Conservation (phyloP, 2,329 filamentous ascomycete species). For the Torrubiellomyces zombiae region DNA sequence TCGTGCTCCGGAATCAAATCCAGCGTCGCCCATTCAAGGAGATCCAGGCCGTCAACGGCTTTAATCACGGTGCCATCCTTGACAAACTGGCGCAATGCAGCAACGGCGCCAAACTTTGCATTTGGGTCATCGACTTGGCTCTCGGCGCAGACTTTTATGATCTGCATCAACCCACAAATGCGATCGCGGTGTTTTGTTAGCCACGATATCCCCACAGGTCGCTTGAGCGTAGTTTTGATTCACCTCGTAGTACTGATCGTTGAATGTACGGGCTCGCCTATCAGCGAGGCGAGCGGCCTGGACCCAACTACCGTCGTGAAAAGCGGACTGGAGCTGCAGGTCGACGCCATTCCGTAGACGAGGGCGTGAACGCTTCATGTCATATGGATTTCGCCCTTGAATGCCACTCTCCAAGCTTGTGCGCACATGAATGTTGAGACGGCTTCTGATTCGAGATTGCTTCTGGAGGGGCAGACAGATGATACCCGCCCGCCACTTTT, state of each 20-base stretch:
- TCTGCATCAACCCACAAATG: conserved; percentile 17
- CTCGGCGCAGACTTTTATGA: conserved; percentile 32
- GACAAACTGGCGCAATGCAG: conserved; percentile 27
- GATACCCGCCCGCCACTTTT: no score
- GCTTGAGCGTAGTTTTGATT: conserved; percentile 4
- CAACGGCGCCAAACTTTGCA: conserved; percentile 26
- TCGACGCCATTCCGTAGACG: conserved; percentile 32
- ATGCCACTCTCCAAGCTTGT: no score
- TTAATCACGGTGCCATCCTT: conserved; percentile 27
- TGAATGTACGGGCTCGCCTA: conserved; percentile 28
- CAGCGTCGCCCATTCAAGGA: conserved; percentile 37
- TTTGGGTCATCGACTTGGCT: conserved; percentile 32
- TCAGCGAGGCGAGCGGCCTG: conserved; percentile 33
- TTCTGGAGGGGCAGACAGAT: no score
- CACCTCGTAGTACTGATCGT: conserved; percentile 41
- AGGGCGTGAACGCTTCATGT: conserved; percentile 18
- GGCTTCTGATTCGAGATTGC: no score
- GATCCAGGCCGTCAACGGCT: conserved; percentile 33
- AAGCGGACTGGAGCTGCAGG: conserved; percentile 37
- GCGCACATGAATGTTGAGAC: no score
- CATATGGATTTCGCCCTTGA: conserved; percentile 3
- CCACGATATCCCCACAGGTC: conserved; percentile 12
- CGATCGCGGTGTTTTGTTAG: conserved; percentile 7
- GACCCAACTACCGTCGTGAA: conserved; percentile 36
- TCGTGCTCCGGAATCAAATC: conserved; percentile 20